Percentiles rank a stretch among this genome's conserved stretches.
Conservation (phyloP, 2,329 filamentous ascomycete species). For the Ploettnerulaceae sp. region DNA sequence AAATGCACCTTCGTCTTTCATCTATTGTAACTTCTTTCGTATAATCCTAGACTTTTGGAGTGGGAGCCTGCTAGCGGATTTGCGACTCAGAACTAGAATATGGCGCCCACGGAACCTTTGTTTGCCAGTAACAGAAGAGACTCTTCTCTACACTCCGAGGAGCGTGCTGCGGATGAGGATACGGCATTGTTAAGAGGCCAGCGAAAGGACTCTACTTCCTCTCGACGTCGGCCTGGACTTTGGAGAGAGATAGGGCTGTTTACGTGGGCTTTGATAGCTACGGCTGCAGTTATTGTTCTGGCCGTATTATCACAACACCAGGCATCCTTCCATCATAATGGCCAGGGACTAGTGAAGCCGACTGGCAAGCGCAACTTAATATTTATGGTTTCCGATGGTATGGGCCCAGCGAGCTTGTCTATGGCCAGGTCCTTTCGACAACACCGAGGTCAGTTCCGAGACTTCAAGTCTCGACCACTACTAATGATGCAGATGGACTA, state of each 20-base stretch:
- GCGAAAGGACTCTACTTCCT: constrained; percentile 23
- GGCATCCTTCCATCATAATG: constrained; percentile 63
- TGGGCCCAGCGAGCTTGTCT: constrained; percentile 88
- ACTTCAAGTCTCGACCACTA: not conserved
- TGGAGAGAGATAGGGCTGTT: constrained; percentile 76
- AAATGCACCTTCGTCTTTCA: not conserved
- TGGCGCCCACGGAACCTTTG: constrained; percentile 29
- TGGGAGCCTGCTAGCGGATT: not conserved
- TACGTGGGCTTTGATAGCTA: constrained; percentile 77
- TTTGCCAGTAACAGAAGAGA: constrained; percentile 39
- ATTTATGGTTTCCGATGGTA: constrained; percentile 99
- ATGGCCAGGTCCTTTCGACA: constrained; percentile 86
- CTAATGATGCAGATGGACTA: constrained; percentile 48
- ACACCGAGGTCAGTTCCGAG: constrained; percentile 45
- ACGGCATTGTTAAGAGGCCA: constrained; percentile 35
- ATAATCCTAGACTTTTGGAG: not conserved
- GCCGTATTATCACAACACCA: constrained; percentile 75
- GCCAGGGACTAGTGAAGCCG: constrained; percentile 36
- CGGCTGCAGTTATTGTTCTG: constrained; percentile 70
- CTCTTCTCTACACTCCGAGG: constrained; percentile 51
- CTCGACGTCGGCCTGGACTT: constrained; percentile 43
- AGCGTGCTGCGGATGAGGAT: constrained; percentile 45
- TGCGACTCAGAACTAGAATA: not conserved
- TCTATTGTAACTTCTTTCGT: not conserved
- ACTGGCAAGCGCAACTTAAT: constrained; percentile 82